phyloP scores from a whole-genome alignment of 176 grass and related monocot genomes.

The Oryza nivara region DNA sequence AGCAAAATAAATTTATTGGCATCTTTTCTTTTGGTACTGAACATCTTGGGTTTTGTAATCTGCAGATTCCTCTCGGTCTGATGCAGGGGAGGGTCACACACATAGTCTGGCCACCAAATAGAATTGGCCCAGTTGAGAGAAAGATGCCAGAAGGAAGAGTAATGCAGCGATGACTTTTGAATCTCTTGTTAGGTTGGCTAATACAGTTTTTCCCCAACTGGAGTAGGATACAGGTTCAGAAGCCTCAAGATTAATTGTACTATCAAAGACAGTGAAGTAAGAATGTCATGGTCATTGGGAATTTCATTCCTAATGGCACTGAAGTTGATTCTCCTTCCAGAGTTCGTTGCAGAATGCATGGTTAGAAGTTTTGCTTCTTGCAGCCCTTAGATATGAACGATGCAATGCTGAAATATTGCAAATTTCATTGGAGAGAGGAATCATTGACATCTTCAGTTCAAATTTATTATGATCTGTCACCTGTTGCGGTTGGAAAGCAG shows the following conservation, averaged over 20 bases:
- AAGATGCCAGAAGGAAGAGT: slow-evolving; percentile 52
- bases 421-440: background rate
- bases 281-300: background rate
- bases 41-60: slow-evolving; percentile 7
- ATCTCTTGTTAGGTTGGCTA: slow-evolving; percentile 15
- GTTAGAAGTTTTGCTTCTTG: background rate
- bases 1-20: background rate
- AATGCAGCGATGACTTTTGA: slow-evolving; percentile 31
- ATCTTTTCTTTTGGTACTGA: background rate
- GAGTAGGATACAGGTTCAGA: background rate
- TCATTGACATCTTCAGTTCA: background rate
- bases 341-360: background rate
- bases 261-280: background rate
- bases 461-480: background rate
- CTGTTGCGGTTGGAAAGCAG: background rate
- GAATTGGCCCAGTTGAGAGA: slow-evolving; percentile 54
- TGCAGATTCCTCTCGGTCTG: slow-evolving; percentile 77
- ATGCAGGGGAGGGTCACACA: slow-evolving; percentile 62
- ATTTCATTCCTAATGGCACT: background rate
- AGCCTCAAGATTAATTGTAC: background rate
- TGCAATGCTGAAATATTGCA: background rate
- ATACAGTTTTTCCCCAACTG: background rate
- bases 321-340: background rate
- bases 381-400: background rate
- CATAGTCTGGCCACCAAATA: slow-evolving; percentile 66